phyloP scores from a whole-genome alignment of 164 flowering plant species.

The Stephania japonica region DNA sequence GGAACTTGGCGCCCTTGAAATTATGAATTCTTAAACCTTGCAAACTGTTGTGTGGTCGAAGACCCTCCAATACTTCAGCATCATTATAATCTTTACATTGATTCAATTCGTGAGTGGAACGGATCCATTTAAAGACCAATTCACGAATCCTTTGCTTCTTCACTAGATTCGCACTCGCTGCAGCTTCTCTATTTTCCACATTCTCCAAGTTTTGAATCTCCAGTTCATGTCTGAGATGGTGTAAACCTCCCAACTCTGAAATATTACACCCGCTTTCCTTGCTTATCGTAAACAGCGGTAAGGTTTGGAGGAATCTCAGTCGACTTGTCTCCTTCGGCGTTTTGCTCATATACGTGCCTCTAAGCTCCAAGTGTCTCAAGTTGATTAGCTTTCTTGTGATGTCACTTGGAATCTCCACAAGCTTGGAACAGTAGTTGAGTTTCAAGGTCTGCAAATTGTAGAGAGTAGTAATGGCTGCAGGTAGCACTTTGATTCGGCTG shows the following conservation, averaged over 20 bases:
- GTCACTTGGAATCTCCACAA: slow-evolving; percentile 9
- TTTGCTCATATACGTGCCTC: no score
- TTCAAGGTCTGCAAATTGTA: slow-evolving; percentile 12
- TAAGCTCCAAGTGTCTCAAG: slow-evolving; percentile 1
- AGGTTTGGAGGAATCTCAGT: no score
- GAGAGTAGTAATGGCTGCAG: slow-evolving; percentile 9
- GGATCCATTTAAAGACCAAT: background rate
- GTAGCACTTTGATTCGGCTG: background rate
- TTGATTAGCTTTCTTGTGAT: slow-evolving; percentile 5
- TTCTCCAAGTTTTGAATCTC: background rate
- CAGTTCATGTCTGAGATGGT: background rate
- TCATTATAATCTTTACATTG: background rate
- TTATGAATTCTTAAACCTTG: no score
- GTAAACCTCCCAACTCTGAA: background rate
- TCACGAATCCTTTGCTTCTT: background rate
- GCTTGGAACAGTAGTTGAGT: background rate
- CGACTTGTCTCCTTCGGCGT: no score
- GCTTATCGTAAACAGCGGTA: background rate
- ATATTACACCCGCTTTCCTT: background rate
- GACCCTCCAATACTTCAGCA: background rate
- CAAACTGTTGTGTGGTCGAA: no score
- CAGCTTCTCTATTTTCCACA: background rate
- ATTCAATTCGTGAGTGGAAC: background rate
- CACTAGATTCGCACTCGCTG: background rate
- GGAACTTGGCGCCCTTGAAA: no score